Evolutionary conservation across 2,329 filamentous ascomycete genomes (phyloP).

Genomic region (Dothistroma pini): DNA sequence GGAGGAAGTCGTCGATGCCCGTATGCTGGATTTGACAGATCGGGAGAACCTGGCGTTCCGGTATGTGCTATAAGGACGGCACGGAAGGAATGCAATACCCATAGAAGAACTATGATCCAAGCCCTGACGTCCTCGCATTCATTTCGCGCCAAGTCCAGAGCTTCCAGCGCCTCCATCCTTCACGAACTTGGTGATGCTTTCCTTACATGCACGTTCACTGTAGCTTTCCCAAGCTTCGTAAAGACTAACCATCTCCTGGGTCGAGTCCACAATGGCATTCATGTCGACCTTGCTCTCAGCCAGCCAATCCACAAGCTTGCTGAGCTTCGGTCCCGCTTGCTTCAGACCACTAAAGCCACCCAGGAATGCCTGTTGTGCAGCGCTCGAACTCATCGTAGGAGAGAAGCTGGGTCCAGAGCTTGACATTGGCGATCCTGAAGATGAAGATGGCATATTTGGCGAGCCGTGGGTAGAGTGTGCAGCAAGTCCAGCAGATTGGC

Average conservation of each 20-base stretch:
- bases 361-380: slow-evolving; percentile 37
- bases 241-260: slow-evolving; percentile 85
- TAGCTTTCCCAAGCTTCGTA: slow-evolving; percentile 73
- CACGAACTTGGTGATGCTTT: slow-evolving; percentile 59
- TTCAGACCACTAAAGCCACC: slow-evolving; percentile 32
- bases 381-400: slow-evolving; percentile 20
- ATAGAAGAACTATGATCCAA: background rate
- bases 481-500: slow-evolving; percentile 44
- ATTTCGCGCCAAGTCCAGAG: slow-evolving; percentile 11
- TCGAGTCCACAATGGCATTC: slow-evolving; percentile 79
- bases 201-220: slow-evolving; percentile 62
- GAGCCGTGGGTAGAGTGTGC: slow-evolving; percentile 35
- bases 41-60: slow-evolving; percentile 25
- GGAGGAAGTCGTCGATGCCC: slow-evolving; percentile 26
- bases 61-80: slow-evolving; percentile 3
- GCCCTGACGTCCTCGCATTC: background rate
- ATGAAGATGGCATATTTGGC: slow-evolving; percentile 9
- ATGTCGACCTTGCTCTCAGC: slow-evolving; percentile 84
- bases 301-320: slow-evolving; percentile 68
- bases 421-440: slow-evolving; percentile 27
- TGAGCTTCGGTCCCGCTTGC: slow-evolving; percentile 38
- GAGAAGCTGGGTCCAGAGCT: slow-evolving; percentile 17
- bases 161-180: slow-evolving; percentile 45
- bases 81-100: background rate
- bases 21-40: slow-evolving; percentile 26